phyloP scores from a whole-genome alignment of 2,329 filamentous ascomycete genomes.

The Fusarium penzigii region DNA sequence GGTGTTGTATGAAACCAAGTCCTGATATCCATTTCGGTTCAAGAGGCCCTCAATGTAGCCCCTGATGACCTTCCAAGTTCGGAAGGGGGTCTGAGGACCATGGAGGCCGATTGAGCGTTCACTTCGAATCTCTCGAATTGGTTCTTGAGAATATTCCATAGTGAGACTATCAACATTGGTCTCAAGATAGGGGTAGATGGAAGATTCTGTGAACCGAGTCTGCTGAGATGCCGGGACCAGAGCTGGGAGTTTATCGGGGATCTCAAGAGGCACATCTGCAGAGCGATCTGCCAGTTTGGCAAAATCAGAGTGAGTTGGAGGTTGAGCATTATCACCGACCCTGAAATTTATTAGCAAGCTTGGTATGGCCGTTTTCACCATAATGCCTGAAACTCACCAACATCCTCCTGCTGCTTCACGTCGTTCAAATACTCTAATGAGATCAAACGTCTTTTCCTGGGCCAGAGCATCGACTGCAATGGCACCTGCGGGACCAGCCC shows the following conservation, averaged over 20 bases:
- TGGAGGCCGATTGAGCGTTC: slow-evolving; percentile 41
- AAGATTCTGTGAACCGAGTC: slow-evolving; percentile 57
- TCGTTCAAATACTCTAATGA: slow-evolving; percentile 63
- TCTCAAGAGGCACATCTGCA: slow-evolving; percentile 49
- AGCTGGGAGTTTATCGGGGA: slow-evolving; percentile 51
- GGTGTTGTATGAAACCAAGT: slow-evolving; percentile 56
- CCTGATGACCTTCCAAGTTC: slow-evolving; percentile 59
- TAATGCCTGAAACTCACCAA: slow-evolving; percentile 55
- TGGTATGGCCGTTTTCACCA: neutral
- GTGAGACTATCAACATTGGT: slow-evolving; percentile 61
- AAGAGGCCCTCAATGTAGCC: slow-evolving; percentile 56
- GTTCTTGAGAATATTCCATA: slow-evolving; percentile 63
- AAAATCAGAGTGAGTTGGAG: slow-evolving; percentile 46
- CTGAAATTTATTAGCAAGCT: slow-evolving; percentile 29
- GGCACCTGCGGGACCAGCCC: slow-evolving; percentile 60
- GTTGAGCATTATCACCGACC: slow-evolving; percentile 42
- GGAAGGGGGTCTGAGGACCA: slow-evolving; percentile 60
- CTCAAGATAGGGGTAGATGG: slow-evolving; percentile 64
- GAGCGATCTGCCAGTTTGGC: slow-evolving; percentile 47
- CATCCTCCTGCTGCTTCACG: slow-evolving; percentile 60
- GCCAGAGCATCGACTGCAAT: slow-evolving; percentile 61
- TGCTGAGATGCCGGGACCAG: slow-evolving; percentile 42
- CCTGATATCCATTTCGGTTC: slow-evolving; percentile 53
- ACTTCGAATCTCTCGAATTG: slow-evolving; percentile 44
- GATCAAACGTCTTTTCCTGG: slow-evolving; percentile 59